Conservation (phyloP, 1,284 basidiomycete genomes). For the Ganoderma boninense region DNA sequence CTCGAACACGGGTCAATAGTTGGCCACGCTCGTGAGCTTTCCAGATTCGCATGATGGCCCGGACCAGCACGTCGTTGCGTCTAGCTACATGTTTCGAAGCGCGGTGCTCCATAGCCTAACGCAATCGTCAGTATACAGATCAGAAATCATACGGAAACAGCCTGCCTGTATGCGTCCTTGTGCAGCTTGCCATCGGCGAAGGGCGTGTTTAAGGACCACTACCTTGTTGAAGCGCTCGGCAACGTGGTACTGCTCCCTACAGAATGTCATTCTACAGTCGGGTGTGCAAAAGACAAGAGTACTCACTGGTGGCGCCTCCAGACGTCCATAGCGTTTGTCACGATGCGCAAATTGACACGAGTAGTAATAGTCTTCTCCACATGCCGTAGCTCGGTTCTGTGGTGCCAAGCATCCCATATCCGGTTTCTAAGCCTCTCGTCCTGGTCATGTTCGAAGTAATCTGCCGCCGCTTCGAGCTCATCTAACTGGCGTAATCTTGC, state of each 20-base stretch:
- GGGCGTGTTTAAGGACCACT: slow-evolving; percentile 52
- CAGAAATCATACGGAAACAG: slow-evolving; percentile 9
- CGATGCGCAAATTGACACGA: slow-evolving; percentile 55
- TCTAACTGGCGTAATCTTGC: slow-evolving; percentile 49
- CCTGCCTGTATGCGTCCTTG: slow-evolving; percentile 60
- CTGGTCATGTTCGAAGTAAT: slow-evolving; percentile 49
- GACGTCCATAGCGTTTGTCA: slow-evolving; percentile 52
- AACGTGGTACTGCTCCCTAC: slow-evolving; percentile 51
- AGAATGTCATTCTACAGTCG: neutral
- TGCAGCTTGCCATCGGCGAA: slow-evolving; percentile 65
- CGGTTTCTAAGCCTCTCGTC: slow-evolving; percentile 47
- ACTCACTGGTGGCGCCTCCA: slow-evolving; percentile 70
- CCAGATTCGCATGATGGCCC: slow-evolving; percentile 76
- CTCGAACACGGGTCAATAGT: slow-evolving; percentile 64
- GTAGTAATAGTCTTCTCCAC: slow-evolving; percentile 54
- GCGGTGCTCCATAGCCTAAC: slow-evolving; percentile 57
- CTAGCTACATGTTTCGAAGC: slow-evolving; percentile 66
- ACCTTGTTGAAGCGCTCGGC: slow-evolving; percentile 55
- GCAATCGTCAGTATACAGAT: neutral
- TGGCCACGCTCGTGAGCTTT: slow-evolving; percentile 73
- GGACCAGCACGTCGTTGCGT: slow-evolving; percentile 69
- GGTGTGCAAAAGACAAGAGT: neutral
- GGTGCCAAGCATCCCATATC: slow-evolving; percentile 66
- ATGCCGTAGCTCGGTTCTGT: slow-evolving; percentile 50
- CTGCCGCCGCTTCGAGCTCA: slow-evolving; percentile 55